A percentile compares a stretch with the other conserved stretches of the same genome.
phyloP scores from a whole-genome alignment of 352 stramenopile species.

The Globisporangium spiculum region DNA sequence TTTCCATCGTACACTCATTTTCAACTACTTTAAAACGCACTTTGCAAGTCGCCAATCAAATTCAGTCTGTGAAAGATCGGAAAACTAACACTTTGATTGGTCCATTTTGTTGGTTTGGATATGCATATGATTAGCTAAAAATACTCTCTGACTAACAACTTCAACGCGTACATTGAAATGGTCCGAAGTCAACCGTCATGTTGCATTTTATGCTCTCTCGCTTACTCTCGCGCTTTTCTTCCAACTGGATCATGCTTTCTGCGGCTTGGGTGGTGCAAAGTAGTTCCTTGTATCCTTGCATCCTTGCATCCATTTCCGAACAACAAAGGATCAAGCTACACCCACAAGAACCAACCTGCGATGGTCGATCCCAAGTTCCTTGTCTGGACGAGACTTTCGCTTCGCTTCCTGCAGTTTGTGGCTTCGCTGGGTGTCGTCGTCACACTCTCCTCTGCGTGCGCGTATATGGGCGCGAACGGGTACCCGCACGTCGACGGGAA shows the following conservation, averaged over 20 bases:
- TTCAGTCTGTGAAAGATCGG: not conserved
- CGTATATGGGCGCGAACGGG: conserved; percentile 4
- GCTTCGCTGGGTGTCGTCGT: conserved; percentile 14
- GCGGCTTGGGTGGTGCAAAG: not conserved
- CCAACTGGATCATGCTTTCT: not conserved
- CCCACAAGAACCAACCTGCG: not conserved
- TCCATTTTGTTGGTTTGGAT: not conserved
- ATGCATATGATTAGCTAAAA: not conserved
- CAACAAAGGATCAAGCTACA: not conserved
- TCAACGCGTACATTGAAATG: not conserved
- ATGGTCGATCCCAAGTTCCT: conserved; percentile 14
- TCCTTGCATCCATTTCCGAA: not conserved
- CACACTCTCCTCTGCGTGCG: conserved; percentile 8
- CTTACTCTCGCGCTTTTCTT: not conserved
- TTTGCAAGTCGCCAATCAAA: not conserved
- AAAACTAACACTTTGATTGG: not conserved
- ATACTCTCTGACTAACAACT: not conserved
- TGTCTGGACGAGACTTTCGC: conserved; percentile 20
- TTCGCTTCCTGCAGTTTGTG: conserved; percentile 19
- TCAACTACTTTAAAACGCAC: not conserved
- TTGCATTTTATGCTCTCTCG: not conserved
- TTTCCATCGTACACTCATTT: too few relatives aligned
- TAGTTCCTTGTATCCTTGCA: too few relatives aligned
- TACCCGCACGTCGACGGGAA: not conserved
- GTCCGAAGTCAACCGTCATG: not conserved